A percentile compares a stretch with the other conserved stretches of the same genome.
These are phyloP conservation scores for Phytophthora sp. DNA, from an alignment of 352 stramenopile species.

Conservation along the genomic window DNA sequence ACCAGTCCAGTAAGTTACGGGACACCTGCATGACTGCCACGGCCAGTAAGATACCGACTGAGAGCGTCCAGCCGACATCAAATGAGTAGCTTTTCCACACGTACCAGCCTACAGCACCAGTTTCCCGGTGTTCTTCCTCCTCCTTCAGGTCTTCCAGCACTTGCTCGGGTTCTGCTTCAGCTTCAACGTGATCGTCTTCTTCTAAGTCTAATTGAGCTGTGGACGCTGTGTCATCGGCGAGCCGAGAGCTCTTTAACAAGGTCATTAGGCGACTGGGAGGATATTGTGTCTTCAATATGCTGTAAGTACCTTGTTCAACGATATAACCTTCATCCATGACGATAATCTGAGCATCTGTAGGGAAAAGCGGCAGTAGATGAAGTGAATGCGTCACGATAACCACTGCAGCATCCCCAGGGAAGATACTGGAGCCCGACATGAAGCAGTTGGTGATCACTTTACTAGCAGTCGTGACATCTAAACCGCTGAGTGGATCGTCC, in stretches of 20 bases:
- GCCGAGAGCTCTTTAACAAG: slow-evolving; percentile 29
- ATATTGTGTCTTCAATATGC: slow-evolving; percentile 26
- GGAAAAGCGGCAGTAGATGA: slow-evolving; percentile 66
- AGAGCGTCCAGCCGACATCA: slow-evolving; percentile 55
- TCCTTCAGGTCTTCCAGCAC: slow-evolving; percentile 8
- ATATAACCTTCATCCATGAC: slow-evolving; percentile 65
- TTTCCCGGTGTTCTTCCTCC: slow-evolving; percentile 70
- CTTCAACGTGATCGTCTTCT: background rate
- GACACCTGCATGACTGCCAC: slow-evolving; percentile 80
- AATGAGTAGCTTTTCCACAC: slow-evolving; percentile 72
- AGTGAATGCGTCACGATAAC: slow-evolving; percentile 84
- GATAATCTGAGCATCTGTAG: slow-evolving; percentile 45
- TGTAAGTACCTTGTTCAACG: slow-evolving; percentile 50
- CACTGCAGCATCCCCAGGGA: slow-evolving; percentile 55
- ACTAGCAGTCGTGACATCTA: slow-evolving; percentile 71
- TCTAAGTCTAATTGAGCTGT: background rate
- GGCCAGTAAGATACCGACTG: slow-evolving; percentile 54
- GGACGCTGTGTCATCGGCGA: background rate
- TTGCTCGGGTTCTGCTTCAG: slow-evolving; percentile 1
- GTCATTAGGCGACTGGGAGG: slow-evolving; percentile 35
- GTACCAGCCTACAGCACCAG: slow-evolving; percentile 52
- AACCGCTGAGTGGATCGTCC: slow-evolving; percentile 87
- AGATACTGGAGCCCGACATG: slow-evolving; percentile 43
- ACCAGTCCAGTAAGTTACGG: slow-evolving; percentile 82
- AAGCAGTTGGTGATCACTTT: slow-evolving; percentile 62